Percentiles rank a stretch among this genome's conserved stretches.
Conservation (phyloP, 2,329 filamentous ascomycete species). For the Paecilomyces sp. region DNA sequence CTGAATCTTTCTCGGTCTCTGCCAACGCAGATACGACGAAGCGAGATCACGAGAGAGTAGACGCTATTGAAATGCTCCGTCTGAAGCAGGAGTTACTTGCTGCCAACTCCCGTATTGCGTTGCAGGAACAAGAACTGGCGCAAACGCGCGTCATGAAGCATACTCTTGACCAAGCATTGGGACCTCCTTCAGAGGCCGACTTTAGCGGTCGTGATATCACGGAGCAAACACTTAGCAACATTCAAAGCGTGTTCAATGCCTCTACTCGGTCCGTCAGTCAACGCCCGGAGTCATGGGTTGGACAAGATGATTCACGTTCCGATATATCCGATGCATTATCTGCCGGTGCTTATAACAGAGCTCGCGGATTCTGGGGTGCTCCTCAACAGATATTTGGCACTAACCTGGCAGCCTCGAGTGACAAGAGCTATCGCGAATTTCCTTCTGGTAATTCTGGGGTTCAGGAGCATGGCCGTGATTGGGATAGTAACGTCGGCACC, state of each 20-base stretch:
- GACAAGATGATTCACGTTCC: constrained; percentile 37
- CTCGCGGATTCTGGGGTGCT: constrained; percentile 25
- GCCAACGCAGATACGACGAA: constrained; percentile 6
- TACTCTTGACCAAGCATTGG: constrained; percentile 53
- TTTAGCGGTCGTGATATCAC: constrained; percentile 43
- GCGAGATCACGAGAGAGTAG: constrained; percentile 15
- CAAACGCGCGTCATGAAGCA: constrained; percentile 55
- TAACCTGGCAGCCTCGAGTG: constrained; percentile 14
- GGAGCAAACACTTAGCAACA: constrained; percentile 43
- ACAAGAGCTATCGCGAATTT: constrained; percentile 20
- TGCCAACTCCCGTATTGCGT: constrained; percentile 51
- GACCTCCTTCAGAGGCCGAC: constrained; percentile 47
- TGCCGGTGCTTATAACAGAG: constrained; percentile 33
- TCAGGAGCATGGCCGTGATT: constrained; percentile 24
- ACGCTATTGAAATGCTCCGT: constrained; percentile 45
- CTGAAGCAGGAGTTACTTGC: constrained; percentile 51
- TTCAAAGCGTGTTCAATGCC: constrained; percentile 48
- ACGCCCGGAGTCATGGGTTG: constrained; percentile 36
- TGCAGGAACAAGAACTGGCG: constrained; percentile 55
- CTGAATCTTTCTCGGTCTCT: constrained; percentile 7
- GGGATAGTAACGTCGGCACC: constrained; percentile 17
- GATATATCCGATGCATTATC: constrained; percentile 38
- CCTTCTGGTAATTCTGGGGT: constrained; percentile 12
- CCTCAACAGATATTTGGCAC: constrained; percentile 21
- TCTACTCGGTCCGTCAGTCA: constrained; percentile 37